These are phyloP conservation scores for Sporothrix brasiliensis DNA, from an alignment of 2,329 filamentous ascomycete genomes.

Conservation along the genomic window DNA sequence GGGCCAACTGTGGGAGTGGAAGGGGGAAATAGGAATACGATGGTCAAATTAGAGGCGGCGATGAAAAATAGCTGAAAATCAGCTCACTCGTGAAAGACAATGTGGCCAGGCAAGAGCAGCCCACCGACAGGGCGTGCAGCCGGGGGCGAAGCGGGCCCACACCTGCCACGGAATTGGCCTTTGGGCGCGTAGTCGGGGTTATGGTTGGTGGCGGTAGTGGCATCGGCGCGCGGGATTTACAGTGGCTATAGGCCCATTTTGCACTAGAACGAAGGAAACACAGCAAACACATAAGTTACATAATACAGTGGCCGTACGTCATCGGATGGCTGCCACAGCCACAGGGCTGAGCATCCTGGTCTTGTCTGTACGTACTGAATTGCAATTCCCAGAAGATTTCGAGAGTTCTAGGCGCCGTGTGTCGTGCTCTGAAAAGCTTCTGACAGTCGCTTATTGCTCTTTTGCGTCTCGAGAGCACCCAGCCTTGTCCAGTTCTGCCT, in stretches of 20 bases:
- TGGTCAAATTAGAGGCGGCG: too few relatives aligned
- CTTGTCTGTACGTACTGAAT: background rate
- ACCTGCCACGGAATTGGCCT: background rate
- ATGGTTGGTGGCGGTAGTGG: background rate
- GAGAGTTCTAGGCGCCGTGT: too few relatives aligned
- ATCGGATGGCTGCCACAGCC: conserved; percentile 31
- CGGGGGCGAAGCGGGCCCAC: background rate
- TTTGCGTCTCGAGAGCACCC: too few relatives aligned
- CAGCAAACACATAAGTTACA: too few relatives aligned
- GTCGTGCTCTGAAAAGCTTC: too few relatives aligned
- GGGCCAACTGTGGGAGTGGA: too few relatives aligned
- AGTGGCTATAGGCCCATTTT: background rate
- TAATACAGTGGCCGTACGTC: conserved; percentile 26
- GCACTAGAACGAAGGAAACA: background rate
- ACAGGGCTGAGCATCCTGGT: conserved; percentile 29
- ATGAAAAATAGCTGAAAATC: too few relatives aligned
- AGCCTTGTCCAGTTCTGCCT: too few relatives aligned
- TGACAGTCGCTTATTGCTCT: too few relatives aligned
- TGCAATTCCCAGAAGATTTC: background rate
- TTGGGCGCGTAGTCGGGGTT: background rate
- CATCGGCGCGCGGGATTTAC: background rate
- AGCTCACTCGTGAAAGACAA: too few relatives aligned
- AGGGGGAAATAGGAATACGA: too few relatives aligned
- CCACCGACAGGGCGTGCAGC: background rate
- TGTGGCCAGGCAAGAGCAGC: too few relatives aligned